Percentiles rank a stretch among this genome's conserved stretches.
phyloP scores from a whole-genome alignment of 495 filamentous ascomycete species.

The Tuber magnatum region DNA sequence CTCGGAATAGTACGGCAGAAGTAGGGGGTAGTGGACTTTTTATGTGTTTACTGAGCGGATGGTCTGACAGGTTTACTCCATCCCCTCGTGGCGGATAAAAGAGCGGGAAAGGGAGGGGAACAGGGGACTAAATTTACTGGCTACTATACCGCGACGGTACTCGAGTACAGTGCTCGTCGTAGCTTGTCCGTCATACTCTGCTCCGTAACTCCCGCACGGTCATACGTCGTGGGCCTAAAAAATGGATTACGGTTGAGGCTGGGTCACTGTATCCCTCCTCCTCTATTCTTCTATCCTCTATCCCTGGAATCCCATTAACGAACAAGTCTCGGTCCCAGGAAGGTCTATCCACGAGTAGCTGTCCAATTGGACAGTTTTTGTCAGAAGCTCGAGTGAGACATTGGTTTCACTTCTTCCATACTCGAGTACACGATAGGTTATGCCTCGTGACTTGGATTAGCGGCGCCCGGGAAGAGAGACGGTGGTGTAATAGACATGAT shows the following conservation, averaged over 20 bases:
- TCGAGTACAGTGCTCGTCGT: not conserved
- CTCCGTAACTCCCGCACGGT: not conserved
- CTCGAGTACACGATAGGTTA: not conserved
- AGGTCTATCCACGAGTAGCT: not conserved
- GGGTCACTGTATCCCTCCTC: not conserved
- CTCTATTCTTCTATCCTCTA: not conserved
- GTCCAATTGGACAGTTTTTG: not conserved
- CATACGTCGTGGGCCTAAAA: not conserved
- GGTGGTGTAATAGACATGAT: not conserved
- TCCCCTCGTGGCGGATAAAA: not conserved
- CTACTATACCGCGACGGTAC: not conserved
- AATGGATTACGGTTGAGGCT: not conserved
- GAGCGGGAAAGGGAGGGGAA: not conserved
- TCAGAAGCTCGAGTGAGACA: not conserved
- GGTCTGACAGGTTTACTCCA: not conserved
- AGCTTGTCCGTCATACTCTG: not conserved
- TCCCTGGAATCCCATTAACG: not conserved
- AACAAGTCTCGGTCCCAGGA: not conserved
- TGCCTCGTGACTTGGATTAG: not conserved
- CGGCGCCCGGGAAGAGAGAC: not conserved
- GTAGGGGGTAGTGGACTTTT: slow-evolving; percentile 5
- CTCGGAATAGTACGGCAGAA: not conserved
- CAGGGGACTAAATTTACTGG: not conserved
- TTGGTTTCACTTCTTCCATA: not conserved
- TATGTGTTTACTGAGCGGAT: not conserved